Base-by-base conservation (phyloP, 306 rosid species). In the Glycine tomentella region DNA sequence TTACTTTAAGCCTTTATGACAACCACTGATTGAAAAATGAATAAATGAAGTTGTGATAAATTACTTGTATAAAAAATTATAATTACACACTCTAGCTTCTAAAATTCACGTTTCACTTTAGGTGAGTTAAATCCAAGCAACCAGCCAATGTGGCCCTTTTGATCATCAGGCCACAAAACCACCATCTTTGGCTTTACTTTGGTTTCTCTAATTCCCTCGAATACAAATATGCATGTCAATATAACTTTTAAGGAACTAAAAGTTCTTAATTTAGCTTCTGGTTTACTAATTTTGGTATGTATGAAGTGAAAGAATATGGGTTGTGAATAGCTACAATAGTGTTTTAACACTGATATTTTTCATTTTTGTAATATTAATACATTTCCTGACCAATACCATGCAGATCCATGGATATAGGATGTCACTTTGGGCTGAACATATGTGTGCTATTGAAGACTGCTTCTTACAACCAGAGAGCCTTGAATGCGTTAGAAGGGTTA, bases 361-460 rank as follows among this genome's bases (percentile, higher is more conserved):
- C 25, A 7, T 10, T 12, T 68, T 7, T 15, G 34, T 52, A 72
- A 5, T 50, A 55, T 49, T 34, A 20, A 75, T 56, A 66, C 13
- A 48, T 9, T 17, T 72, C 63, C 40, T 72, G 42, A 77, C 9
- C 45, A 74, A 42, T 55, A 64, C 70, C 10, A 40, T 80, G 80
- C 61, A 95, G 99, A 89, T 95, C 73, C 86, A 86, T 76, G 99
- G 99, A 81, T 95, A 93, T 68, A 84, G 99, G 82, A 93, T 95
- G 98, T 95, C 99, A 3, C 91, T 95, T 20, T 95, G 99, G 99
- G 97, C 97, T 20, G 98, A 95, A 84, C 99, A 95, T 82, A 86
- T 0, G 99, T 1, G 25, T 55, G 42, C 84, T 0, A 45, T 88
- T 36, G 98, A 93, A 69, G 90, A 91, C 70, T 85, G 90, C 80